These are phyloP conservation scores for Fusarium nurragi DNA, from an alignment of 2,329 filamentous ascomycete genomes.

Conservation along the genomic window DNA sequence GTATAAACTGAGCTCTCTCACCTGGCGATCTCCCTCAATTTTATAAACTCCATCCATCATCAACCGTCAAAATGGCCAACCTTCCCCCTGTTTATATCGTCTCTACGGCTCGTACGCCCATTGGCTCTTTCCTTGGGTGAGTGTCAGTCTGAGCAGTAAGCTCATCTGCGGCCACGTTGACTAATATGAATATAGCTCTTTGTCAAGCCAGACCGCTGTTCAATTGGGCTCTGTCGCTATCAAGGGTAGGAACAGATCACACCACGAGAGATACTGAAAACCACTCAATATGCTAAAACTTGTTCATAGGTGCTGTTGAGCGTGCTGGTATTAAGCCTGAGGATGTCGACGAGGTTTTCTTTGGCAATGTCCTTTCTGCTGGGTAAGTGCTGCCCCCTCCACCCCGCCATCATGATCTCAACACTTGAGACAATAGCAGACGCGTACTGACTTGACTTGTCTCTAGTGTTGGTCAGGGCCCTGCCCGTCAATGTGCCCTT, in stretches of 20 bases:
- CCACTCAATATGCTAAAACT: not conserved
- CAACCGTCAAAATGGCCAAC: slow-evolving; percentile 71
- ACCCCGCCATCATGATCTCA: slow-evolving; percentile 17
- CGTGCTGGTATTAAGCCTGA: slow-evolving; percentile 88
- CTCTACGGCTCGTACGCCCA: slow-evolving; percentile 86
- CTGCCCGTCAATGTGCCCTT: slow-evolving; percentile 92
- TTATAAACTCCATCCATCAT: slow-evolving; percentile 21
- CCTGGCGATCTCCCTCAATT: slow-evolving; percentile 9
- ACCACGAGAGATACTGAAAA: not conserved
- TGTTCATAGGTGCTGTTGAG: slow-evolving; percentile 76
- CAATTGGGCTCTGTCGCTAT: slow-evolving; percentile 92
- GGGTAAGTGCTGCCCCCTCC: slow-evolving; percentile 67
- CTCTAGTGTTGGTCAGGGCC: slow-evolving; percentile 88
- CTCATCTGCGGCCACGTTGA: not conserved
- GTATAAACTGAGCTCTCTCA: slow-evolving; percentile 24
- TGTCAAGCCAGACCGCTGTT: slow-evolving; percentile 85
- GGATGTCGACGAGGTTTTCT: slow-evolving; percentile 95
- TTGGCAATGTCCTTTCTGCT: slow-evolving; percentile 97
- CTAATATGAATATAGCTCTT: slow-evolving; percentile 68
- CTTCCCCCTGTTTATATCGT: slow-evolving; percentile 95
- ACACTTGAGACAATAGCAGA: not conserved
- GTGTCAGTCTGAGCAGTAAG: slow-evolving; percentile 12
- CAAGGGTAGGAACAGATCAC: slow-evolving; percentile 72
- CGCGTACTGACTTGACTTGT: slow-evolving; percentile 24
- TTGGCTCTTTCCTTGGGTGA: slow-evolving; percentile 94